phyloP scores from a whole-genome alignment of 2,329 filamentous ascomycete species.

The Colletotrichum noveboracense region DNA sequence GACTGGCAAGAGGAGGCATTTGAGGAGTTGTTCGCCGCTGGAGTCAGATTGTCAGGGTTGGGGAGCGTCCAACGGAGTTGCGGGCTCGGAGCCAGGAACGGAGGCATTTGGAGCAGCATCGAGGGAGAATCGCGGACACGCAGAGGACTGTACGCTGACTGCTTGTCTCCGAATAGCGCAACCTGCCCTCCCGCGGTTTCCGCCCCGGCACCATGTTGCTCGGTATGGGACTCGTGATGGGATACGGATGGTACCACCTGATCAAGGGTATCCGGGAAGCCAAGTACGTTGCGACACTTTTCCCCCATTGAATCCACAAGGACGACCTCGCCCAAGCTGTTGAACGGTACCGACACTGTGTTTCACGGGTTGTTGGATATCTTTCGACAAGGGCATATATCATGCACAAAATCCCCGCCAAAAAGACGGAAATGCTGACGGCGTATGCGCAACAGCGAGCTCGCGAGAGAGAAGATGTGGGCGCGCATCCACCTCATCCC shows the following conservation, averaged over 20 bases:
- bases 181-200: slow-evolving; percentile 91
- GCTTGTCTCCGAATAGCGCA: slow-evolving; percentile 64
- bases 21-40: fast-evolving
- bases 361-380: background rate
- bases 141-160: background rate
- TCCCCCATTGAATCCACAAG: fast-evolving
- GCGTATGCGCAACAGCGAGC: slow-evolving; percentile 67
- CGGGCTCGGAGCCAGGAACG: background rate
- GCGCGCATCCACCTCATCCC: slow-evolving; percentile 93
- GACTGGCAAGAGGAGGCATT: background rate
- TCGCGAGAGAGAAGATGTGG: slow-evolving; percentile 98
- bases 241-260: slow-evolving; percentile 88
- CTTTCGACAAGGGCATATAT: background rate
- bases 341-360: fast-evolving
- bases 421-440: background rate
- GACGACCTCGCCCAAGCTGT: fast-evolving
- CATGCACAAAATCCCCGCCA: background rate
- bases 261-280: slow-evolving; percentile 86
- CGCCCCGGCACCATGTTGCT: slow-evolving; percentile 80
- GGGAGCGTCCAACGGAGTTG: background rate
- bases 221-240: slow-evolving; percentile 79
- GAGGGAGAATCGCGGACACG: background rate
- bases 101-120: background rate
- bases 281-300: slow-evolving; percentile 67
- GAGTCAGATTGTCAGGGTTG: fast-evolving